Conservation (phyloP, 106 monocot species). For the Dioscorea zingiberensis region DNA sequence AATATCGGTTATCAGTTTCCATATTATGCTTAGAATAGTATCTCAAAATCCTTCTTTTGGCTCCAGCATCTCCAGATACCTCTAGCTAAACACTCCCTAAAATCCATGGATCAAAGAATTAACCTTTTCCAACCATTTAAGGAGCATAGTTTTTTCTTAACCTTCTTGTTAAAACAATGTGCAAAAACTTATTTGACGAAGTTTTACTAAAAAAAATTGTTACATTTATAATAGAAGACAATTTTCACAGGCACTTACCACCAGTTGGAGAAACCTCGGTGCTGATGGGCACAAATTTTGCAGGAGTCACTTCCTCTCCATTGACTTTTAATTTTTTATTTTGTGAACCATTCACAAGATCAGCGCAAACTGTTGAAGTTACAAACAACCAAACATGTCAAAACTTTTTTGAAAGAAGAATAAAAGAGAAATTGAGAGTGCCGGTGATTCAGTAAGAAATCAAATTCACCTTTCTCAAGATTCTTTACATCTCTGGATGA, state of each 20-base stretch:
- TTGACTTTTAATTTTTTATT: constrained; percentile 12
- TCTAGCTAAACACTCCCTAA: no score
- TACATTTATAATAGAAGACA: no score
- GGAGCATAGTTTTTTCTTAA: no score
- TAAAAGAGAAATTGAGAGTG: background rate
- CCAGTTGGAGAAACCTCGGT: background rate
- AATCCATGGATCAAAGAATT: no score
- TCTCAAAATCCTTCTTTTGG: no score
- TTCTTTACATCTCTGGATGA: constrained; percentile 22
- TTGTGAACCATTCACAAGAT: constrained; percentile 19
- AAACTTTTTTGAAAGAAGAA: background rate
- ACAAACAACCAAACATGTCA: background rate
- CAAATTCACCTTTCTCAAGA: constrained; percentile 21
- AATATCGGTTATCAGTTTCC: no score
- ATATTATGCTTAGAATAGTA: no score
- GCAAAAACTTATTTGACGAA: no score
- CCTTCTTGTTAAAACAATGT: no score
- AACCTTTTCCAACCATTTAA: no score
- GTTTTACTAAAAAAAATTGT: background rate
- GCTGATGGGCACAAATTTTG: constrained; percentile 8
- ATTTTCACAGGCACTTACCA: constrained; percentile 4
- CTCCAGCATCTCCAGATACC: no score
- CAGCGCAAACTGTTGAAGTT: constrained; percentile 18
- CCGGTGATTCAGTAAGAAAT: no score
- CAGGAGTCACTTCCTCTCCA: constrained; percentile 21